These are phyloP conservation scores for Alternaria burnsii DNA, from an alignment of 2,329 filamentous ascomycete genomes.

Conservation along the genomic window DNA sequence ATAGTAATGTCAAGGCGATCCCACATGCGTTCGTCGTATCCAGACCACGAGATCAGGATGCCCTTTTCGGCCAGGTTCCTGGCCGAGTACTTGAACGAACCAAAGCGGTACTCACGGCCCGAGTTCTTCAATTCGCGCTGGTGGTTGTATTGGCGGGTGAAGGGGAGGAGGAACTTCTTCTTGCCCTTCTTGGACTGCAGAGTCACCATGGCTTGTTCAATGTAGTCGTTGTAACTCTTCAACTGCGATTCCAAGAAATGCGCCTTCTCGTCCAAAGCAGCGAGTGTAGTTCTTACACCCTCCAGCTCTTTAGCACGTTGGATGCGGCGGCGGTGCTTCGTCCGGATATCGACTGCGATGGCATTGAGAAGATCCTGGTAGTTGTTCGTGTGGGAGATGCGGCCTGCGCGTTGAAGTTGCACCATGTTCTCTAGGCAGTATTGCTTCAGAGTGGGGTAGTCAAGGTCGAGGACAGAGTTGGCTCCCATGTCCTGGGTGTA, in stretches of 20 bases:
- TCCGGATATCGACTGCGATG: constrained; percentile 95
- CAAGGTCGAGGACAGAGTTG: constrained; percentile 78
- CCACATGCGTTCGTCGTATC: constrained; percentile 83
- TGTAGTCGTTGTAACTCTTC: constrained; percentile 98
- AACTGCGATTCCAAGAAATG: constrained; percentile 93
- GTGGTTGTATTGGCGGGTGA: constrained; percentile 99
- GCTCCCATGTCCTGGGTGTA: constrained; percentile 64
- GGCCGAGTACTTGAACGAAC: constrained; percentile 96
- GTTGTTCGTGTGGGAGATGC: constrained; percentile 84
- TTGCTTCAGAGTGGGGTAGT: constrained; percentile 91
- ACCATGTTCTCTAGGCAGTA: constrained; percentile 95
- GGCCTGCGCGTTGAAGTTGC: constrained; percentile 82
- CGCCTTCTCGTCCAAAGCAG: constrained; percentile 83
- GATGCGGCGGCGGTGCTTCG: constrained; percentile 91
- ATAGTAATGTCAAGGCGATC: constrained; percentile 94
- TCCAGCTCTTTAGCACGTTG: constrained; percentile 93
- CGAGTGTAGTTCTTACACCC: constrained; percentile 76
- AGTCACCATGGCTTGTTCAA: constrained; percentile 97
- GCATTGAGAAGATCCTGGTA: constrained; percentile 99
- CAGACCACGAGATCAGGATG: constrained; percentile 90
- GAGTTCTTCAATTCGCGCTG: constrained; percentile 92
- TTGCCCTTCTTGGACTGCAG: constrained; percentile 97
- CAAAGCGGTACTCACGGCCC: constrained; percentile 95
- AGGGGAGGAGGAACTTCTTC: constrained; percentile 92
- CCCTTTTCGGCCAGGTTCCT: constrained; percentile 90